Evolutionary conservation across 2,329 filamentous ascomycete species (phyloP), one percentile per base, ranked within the genome.

Genomic region (Pyricularia sp.): DNA sequence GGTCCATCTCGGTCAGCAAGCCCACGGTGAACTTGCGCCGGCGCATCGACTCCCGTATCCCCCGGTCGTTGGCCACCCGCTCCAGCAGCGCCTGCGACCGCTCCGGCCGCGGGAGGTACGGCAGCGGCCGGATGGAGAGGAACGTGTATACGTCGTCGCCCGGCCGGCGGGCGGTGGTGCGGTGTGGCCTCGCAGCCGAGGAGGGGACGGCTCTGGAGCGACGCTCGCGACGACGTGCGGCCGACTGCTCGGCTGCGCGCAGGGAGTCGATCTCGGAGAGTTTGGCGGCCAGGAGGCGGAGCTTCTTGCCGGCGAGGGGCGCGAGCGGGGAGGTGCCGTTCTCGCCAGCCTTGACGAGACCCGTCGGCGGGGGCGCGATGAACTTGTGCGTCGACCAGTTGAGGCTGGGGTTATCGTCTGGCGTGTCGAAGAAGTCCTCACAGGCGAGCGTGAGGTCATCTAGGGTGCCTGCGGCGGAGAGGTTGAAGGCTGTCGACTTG

Each of bases 1-100:
- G 95, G 74, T 99, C 92, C 94, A 99, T 98, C 79, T 99, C 95
- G 0, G 94, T 97, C 30, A 99, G 83, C 3, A 98, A 79, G 0
- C 90, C 90, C 0, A 99, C 95, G 25, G 85, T 87, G 81, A 97
- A 97, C 72, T 89, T 86, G 81, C 97, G 94, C 74, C 89, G 89
- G 20, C 86, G 83, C 95, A 99, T 99, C 0, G 88, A 86, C 0
- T 90, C 83, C 71, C 89, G 89, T 79, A 99, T 94, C 9, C 95
- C 95, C 0, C 92, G 89, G 77, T 99, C 95, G 70, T 90, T 86
- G 72, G 88, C 88, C 3, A 99, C 84, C 0, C 91, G 87, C 76
- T 91, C 83, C 2, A 99, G 86, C 73, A 94, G 92, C 0, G 84
- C 81, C 4, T 88, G 83, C 12, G 90, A 92, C 68, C 89, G 88